Percentiles rank a stretch among this genome's conserved stretches.
These are phyloP conservation scores for Ramaria sp. DNA, from an alignment of 768 basidiomycete genomes.

Conservation along the genomic window DNA sequence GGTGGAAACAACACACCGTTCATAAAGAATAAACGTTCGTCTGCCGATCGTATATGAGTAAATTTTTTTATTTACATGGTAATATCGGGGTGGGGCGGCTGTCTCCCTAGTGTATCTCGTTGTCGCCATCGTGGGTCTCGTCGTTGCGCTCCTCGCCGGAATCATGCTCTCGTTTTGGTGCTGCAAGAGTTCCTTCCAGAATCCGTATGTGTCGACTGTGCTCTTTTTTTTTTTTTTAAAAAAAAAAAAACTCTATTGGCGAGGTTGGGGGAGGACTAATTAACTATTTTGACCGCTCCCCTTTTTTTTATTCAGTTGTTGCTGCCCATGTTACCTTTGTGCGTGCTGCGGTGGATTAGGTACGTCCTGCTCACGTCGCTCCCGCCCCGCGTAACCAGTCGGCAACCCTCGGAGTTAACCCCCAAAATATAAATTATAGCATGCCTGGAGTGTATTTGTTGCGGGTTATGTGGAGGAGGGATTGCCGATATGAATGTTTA, in stretches of 20 bases:
- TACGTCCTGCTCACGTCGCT: conserved; percentile 17
- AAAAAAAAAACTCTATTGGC: no score
- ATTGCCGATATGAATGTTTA: conserved; percentile 14
- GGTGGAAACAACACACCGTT: conserved; percentile 1
- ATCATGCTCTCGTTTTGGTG: conserved; percentile 58
- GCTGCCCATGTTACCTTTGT: conserved; percentile 63
- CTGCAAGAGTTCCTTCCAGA: conserved; percentile 48
- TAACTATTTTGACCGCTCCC: background rate
- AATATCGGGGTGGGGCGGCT: background rate
- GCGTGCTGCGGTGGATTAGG: conserved; percentile 63
- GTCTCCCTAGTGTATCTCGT: conserved; percentile 43
- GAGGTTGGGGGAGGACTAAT: background rate
- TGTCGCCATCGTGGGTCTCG: conserved; percentile 50
- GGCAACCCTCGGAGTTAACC: background rate
- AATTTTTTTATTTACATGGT: background rate
- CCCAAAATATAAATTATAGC: conserved; percentile 23
- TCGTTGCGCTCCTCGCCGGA: conserved; percentile 40
- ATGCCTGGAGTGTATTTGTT: conserved; percentile 61
- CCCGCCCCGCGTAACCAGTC: background rate
- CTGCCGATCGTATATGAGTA: background rate
- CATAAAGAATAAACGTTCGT: conserved; percentile 14
- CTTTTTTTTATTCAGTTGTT: conserved; percentile 19
- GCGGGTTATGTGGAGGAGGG: conserved; percentile 53
- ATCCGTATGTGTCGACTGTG: conserved; percentile 24
- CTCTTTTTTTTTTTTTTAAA: background rate